phyloP scores from a whole-genome alignment of 176 grass and related monocot genomes.

The Poa annua region DNA sequence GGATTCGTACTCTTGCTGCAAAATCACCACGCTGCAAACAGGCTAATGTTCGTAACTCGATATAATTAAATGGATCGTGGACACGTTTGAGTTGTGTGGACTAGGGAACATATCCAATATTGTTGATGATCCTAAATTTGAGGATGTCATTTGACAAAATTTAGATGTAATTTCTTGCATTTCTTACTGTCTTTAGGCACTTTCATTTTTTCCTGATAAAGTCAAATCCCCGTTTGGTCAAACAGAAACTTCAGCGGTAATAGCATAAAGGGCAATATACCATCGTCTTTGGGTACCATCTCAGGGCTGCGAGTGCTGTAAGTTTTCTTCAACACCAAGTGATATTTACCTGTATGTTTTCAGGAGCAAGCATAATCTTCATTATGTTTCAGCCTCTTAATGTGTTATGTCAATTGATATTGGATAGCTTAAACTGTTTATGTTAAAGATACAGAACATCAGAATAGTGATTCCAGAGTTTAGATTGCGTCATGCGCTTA shows the following conservation, averaged over 20 bases:
- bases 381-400: not conserved
- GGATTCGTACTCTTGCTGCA: not conserved
- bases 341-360: conserved; percentile 27
- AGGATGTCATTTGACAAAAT: not conserved
- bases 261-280: conserved; percentile 78
- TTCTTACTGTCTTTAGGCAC: conserved; percentile 10
- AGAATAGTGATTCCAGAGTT: not conserved
- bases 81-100: conserved; percentile 9
- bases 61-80: not conserved
- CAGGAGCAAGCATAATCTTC: not conserved
- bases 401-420: not conserved
- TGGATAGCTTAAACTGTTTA: not conserved
- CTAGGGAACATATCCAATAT: not conserved
- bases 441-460: not conserved
- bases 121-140: not conserved
- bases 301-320: conserved; percentile 76
- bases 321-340: conserved; percentile 41
- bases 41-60: not conserved
- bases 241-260: conserved; percentile 96
- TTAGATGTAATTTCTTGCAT: conserved; percentile 27
- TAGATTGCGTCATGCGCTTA: conserved; percentile 28
- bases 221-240: conserved; percentile 12
- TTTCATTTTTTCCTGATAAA: conserved; percentile 32
- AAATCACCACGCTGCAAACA: not conserved
- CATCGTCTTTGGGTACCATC: conserved; percentile 74